phyloP scores from a whole-genome alignment of 2,329 filamentous ascomycete genomes.

The Pseudogymnoascus sp. region DNA sequence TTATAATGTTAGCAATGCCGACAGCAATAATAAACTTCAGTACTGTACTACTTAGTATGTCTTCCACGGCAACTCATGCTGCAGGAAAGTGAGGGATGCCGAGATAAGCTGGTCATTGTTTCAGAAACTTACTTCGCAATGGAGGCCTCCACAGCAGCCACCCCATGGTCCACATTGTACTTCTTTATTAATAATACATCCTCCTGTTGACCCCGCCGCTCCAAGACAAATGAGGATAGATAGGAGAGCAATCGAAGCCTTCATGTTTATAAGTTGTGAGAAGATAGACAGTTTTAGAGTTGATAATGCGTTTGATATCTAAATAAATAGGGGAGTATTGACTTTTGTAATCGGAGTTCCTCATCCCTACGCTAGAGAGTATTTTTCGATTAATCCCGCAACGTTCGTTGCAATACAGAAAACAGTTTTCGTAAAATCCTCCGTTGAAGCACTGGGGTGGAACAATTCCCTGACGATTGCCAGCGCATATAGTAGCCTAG shows the following conservation, averaged over 20 bases:
- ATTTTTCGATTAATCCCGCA: not conserved
- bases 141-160: not conserved
- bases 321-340: not conserved
- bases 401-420: not conserved
- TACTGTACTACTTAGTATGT: not conserved
- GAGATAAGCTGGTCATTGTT: not conserved
- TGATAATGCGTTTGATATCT: not conserved
- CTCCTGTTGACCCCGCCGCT: not conserved
- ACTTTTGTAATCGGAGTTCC: not conserved
- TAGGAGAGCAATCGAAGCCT: not conserved
- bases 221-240: not conserved
- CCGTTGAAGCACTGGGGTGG: not conserved
- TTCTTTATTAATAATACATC: not conserved
- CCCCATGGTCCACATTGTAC: not conserved
- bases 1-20: not conserved
- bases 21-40: not conserved
- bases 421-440: not conserved
- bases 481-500: not conserved
- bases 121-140: not conserved
- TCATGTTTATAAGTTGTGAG: not conserved
- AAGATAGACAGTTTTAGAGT: not conserved
- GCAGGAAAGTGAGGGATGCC: not conserved
- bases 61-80: not conserved
- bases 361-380: not conserved
- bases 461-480: not conserved